Evolutionary conservation across 2,329 filamentous ascomycete species (phyloP).

Genomic region (Exophiala mesophila): DNA sequence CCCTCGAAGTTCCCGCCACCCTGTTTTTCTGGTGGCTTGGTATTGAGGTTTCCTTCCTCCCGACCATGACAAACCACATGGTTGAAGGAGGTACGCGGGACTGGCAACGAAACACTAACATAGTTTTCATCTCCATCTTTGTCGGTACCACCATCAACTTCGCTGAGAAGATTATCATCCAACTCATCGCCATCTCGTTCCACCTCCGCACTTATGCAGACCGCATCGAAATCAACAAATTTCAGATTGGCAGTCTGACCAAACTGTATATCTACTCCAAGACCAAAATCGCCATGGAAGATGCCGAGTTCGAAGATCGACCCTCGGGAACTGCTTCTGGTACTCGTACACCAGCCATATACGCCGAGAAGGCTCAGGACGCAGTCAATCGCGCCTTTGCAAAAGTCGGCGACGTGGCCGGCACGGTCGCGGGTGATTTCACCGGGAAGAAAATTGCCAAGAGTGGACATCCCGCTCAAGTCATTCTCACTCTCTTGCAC

Average conservation of each 20-base stretch:
- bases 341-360: slow-evolving; percentile 66
- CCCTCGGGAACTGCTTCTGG: slow-evolving; percentile 50
- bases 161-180: slow-evolving; percentile 86
- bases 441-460: slow-evolving; percentile 66
- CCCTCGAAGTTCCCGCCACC: slow-evolving; percentile 78
- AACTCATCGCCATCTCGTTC: slow-evolving; percentile 90
- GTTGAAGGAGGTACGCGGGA: slow-evolving; percentile 48
- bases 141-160: slow-evolving; percentile 76
- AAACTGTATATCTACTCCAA: slow-evolving; percentile 64
- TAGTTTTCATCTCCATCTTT: slow-evolving; percentile 80
- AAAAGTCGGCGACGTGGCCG: slow-evolving; percentile 80
- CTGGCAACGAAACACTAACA: slow-evolving; percentile 79
- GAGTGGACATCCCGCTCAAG: slow-evolving; percentile 75
- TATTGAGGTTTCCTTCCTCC: slow-evolving; percentile 77
- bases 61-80: slow-evolving; percentile 68
- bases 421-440: slow-evolving; percentile 83
- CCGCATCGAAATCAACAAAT: slow-evolving; percentile 87
- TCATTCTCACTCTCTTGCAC: slow-evolving; percentile 71
- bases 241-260: slow-evolving; percentile 66
- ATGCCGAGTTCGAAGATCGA: slow-evolving; percentile 70
- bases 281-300: slow-evolving; percentile 61
- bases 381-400: slow-evolving; percentile 70
- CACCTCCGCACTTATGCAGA: slow-evolving; percentile 86
- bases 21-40: slow-evolving; percentile 91
- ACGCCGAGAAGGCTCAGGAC: slow-evolving; percentile 64